phyloP scores from a whole-genome alignment of 2,329 filamentous ascomycete species.

The Calonectria pauciramosa region DNA sequence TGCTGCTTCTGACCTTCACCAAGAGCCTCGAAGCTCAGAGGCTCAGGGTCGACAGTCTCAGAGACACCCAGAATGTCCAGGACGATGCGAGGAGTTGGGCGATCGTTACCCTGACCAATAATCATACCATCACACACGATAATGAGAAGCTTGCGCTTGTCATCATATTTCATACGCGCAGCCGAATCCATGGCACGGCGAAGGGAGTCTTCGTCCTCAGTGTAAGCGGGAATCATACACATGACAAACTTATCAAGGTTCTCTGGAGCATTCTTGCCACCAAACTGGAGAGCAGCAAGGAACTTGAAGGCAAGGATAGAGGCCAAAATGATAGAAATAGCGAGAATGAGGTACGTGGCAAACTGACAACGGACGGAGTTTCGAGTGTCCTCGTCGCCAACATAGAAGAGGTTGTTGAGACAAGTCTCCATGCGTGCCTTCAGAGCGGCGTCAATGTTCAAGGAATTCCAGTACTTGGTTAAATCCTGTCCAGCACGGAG shows the following conservation, averaged over 20 bases:
- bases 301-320: conserved; percentile 95
- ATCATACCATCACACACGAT: conserved; percentile 99
- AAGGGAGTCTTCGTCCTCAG: conserved; percentile 97
- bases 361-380: conserved; percentile 89
- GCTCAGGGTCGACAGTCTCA: conserved; percentile 93
- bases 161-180: conserved; percentile 95
- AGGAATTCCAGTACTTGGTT: conserved; percentile 83
- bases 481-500: conserved; percentile 83
- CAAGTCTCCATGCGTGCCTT: conserved; percentile 83
- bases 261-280: conserved; percentile 90
- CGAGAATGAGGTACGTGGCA: conserved; percentile 88
- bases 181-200: conserved; percentile 97
- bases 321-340: conserved; percentile 84
- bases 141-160: conserved; percentile 95
- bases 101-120: conserved; percentile 97
- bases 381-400: conserved; percentile 92
- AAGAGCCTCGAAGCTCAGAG: conserved; percentile 95
- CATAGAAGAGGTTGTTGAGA: conserved; percentile 94
- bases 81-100: conserved; percentile 94
- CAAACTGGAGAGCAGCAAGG: conserved; percentile 94
- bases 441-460: conserved; percentile 69
- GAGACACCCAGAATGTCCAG: conserved; percentile 96
- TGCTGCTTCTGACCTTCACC: conserved; percentile 97
- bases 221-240: conserved; percentile 97
- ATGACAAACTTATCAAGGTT: conserved; percentile 99